A percentile compares a stretch with the other conserved stretches of the same genome.
Conservation (phyloP, 2,329 filamentous ascomycete species). For the Chrysoporthe puriensis region DNA sequence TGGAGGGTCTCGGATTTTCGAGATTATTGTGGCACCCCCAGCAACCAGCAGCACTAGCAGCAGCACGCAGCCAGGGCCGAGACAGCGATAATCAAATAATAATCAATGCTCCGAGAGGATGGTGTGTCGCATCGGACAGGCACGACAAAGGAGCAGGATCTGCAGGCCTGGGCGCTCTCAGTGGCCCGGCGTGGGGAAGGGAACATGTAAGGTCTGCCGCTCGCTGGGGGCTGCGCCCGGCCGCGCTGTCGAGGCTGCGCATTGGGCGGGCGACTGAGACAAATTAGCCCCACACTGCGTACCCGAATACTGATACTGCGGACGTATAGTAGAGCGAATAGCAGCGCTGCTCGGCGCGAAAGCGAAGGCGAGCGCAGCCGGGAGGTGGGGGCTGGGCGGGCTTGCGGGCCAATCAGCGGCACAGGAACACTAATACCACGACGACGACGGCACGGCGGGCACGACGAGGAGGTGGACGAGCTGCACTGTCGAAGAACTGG, state of each 20-base stretch:
- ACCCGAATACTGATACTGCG: too few relatives aligned
- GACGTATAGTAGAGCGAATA: too few relatives aligned
- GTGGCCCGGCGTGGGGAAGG: neutral
- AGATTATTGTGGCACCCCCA: too few relatives aligned
- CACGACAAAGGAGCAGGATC: neutral
- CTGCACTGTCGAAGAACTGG: too few relatives aligned
- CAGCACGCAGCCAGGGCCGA: neutral
- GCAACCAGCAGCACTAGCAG: too few relatives aligned
- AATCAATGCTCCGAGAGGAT: neutral
- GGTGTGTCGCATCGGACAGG: neutral
- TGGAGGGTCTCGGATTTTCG: conserved; percentile 4
- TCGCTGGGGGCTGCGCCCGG: neutral
- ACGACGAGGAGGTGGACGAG: too few relatives aligned
- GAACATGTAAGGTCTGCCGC: neutral
- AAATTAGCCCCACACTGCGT: neutral
- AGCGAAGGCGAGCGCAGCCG: neutral
- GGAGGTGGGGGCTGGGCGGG: neutral
- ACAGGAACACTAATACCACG: conserved; percentile 1
- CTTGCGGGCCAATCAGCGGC: neutral
- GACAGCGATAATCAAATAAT: neutral
- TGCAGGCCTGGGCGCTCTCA: neutral
- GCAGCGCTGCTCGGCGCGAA: neutral
- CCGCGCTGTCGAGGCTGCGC: neutral
- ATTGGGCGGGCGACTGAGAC: neutral
- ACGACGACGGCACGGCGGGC: neutral